These are phyloP conservation scores for Mesembryanthemum crystallinum DNA, from an alignment of 148 eudicot species.

Conservation along the genomic window DNA sequence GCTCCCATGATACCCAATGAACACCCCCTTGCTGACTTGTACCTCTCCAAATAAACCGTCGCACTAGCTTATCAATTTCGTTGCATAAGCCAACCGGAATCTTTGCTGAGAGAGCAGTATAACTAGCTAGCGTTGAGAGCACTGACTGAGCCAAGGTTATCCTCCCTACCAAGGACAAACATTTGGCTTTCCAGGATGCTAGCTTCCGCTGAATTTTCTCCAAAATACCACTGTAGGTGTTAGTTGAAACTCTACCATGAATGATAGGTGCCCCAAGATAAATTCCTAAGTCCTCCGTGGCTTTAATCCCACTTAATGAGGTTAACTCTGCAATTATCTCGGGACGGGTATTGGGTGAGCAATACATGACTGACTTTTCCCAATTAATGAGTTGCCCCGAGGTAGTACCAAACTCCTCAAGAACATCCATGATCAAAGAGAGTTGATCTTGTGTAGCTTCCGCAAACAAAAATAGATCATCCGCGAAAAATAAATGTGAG, in stretches of 20 bases:
- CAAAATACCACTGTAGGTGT: neutral
- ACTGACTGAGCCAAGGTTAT: neutral
- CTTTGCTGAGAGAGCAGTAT: neutral
- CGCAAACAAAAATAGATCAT: neutral
- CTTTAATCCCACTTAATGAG: neutral
- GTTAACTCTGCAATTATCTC: neutral
- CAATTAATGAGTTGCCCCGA: neutral
- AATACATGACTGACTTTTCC: neutral
- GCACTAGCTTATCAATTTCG: neutral
- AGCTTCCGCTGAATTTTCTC: neutral
- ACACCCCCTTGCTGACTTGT: neutral
- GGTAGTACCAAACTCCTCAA: no score
- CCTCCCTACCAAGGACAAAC: neutral
- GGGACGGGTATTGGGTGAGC: neutral
- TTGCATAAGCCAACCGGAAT: neutral
- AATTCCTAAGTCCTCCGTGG: neutral
- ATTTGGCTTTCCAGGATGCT: neutral
- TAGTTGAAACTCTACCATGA: neutral
- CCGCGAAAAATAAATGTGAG: neutral
- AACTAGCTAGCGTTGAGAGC: neutral
- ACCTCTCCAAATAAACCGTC: neutral
- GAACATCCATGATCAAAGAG: no score
- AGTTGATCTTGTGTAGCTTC: no score
- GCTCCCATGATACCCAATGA: neutral
- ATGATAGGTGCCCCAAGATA: neutral